phyloP scores from a whole-genome alignment of 169 alveolate species.

The Cryptosporidium sp. region DNA sequence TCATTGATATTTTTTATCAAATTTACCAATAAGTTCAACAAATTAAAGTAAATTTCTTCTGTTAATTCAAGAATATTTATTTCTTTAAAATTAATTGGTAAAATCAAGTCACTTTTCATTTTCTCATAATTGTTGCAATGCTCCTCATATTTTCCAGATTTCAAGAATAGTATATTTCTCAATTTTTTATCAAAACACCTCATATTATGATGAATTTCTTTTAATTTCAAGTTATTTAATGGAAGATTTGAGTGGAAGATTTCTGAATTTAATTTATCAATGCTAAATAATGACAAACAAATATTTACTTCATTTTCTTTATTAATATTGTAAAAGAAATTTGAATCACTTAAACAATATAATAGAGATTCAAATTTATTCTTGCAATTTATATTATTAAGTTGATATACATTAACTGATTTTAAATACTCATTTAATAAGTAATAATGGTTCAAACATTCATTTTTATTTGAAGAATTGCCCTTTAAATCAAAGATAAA shows the following conservation, averaged over 20 bases:
- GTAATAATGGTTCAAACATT: not conserved
- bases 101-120: too few relatives aligned
- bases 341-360: slow-evolving; percentile 16
- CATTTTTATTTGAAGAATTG: not conserved
- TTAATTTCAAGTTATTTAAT: not conserved
- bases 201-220: not conserved
- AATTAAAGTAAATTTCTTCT: not conserved
- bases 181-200: not conserved
- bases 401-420: not conserved
- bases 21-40: not conserved
- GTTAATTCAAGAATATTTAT: not conserved
- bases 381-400: not conserved
- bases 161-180: not conserved
- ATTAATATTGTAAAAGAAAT: slow-evolving; percentile 3
- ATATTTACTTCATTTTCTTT: not conserved
- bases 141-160: not conserved
- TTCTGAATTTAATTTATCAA: not conserved
- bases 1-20: not conserved
- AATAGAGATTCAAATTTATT: slow-evolving; percentile 7
- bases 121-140: too few relatives aligned
- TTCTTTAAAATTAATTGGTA: not conserved
- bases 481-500: not conserved
- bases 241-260: not conserved
- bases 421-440: slow-evolving; percentile 14
- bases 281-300: not conserved